A percentile compares a stretch with the other conserved stretches of the same genome.
These are phyloP conservation scores for Chionographis japonica DNA, from an alignment of 106 monocot genomes.

Conservation along the genomic window DNA sequence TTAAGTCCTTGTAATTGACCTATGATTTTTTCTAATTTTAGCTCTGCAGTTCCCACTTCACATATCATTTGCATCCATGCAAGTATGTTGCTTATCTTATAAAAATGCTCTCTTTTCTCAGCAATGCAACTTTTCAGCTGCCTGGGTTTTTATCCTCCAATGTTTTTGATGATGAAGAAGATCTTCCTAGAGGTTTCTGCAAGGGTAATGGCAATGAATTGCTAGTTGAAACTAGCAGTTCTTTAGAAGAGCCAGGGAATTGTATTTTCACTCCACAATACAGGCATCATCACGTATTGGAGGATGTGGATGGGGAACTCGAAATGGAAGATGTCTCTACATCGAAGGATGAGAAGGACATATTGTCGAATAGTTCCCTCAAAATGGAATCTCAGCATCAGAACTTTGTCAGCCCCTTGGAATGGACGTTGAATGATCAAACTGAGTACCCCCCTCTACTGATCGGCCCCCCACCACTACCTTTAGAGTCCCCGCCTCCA, in stretches of 20 bases:
- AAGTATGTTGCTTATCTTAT: neutral
- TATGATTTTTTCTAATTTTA: no score
- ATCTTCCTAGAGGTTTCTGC: constrained; percentile 31
- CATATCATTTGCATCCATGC: neutral
- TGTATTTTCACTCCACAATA: constrained; percentile 23
- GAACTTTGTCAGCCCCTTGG: constrained; percentile 6
- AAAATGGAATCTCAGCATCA: constrained; percentile 9
- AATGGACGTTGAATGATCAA: constrained; percentile 13
- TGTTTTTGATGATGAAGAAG: constrained; percentile 86
- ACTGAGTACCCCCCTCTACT: constrained; percentile 24
- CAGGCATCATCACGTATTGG: constrained; percentile 26
- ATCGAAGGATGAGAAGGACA: constrained; percentile 28
- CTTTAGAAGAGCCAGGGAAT: constrained; percentile 28
- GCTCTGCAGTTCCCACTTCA: no score
- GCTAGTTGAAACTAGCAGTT: constrained; percentile 18
- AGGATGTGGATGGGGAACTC: constrained; percentile 59
- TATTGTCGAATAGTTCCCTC: constrained; percentile 12
- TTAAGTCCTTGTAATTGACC: no score
- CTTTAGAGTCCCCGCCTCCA: constrained; percentile 54
- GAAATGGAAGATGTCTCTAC: constrained; percentile 74
- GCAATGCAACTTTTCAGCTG: constrained; percentile 74
- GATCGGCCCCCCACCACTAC: constrained; percentile 33
- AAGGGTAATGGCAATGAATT: constrained; percentile 23
- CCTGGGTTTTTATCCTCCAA: constrained; percentile 52
- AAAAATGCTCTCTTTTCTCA: constrained; percentile 23